These are phyloP conservation scores for Rossbeevera mucosa DNA, from an alignment of 768 basidiomycete genomes.

Conservation along the genomic window DNA sequence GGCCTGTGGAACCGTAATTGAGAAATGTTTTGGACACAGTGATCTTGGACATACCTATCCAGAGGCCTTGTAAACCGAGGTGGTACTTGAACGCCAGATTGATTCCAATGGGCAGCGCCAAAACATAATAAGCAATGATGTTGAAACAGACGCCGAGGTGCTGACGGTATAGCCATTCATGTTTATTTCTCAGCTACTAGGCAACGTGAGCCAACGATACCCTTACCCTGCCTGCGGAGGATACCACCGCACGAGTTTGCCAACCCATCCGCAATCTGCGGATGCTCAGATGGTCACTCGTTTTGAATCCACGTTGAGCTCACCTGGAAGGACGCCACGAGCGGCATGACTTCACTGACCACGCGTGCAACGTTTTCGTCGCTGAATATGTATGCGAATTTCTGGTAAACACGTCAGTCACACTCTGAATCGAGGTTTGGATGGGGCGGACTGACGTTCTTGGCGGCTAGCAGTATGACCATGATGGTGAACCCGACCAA, in stretches of 20 bases:
- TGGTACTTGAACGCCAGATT: constrained; percentile 43
- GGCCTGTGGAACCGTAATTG: constrained; percentile 41
- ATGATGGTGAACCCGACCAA: constrained; percentile 56
- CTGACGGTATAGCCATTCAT: constrained; percentile 41
- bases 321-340: constrained; percentile 54
- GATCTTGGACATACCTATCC: constrained; percentile 38
- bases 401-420: constrained; percentile 26
- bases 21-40: not conserved
- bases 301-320: not conserved
- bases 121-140: constrained; percentile 56
- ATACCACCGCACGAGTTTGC: constrained; percentile 49
- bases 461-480: constrained; percentile 49
- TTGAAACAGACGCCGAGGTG: constrained; percentile 74
- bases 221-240: constrained; percentile 44
- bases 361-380: constrained; percentile 49
- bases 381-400: constrained; percentile 66
- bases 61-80: constrained; percentile 47
- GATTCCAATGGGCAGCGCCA: constrained; percentile 50
- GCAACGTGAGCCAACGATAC: not conserved
- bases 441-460: constrained; percentile 42
- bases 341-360: constrained; percentile 48
- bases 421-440: not conserved
- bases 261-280: constrained; percentile 46
- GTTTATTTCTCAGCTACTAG: constrained; percentile 3
- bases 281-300: not conserved